These are phyloP conservation scores for Prunus campanulata DNA, from an alignment of 306 rosid species.

Conservation along the genomic window DNA sequence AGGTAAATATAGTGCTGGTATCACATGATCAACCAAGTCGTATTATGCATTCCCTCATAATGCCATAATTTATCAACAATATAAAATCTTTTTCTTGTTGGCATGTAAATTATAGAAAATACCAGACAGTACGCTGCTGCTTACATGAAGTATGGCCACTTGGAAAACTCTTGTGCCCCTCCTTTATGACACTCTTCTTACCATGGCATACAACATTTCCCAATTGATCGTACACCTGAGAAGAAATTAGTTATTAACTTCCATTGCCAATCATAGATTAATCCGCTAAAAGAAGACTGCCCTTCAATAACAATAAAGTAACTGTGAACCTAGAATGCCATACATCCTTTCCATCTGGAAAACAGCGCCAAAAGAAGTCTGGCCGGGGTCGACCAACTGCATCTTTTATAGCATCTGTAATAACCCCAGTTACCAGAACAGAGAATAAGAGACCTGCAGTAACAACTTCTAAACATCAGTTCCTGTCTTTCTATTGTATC, in stretches of 20 bases:
- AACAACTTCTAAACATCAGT: slow-evolving; percentile 20
- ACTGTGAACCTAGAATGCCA: slow-evolving; percentile 27
- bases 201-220: slow-evolving; percentile 87
- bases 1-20: neutral
- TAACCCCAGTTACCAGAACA: slow-evolving; percentile 57
- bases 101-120: neutral
- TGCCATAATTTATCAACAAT: neutral
- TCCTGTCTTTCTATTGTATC: neutral
- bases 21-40: neutral
- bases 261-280: neutral
- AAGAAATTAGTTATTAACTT: slow-evolving; percentile 18
- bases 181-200: slow-evolving; percentile 55
- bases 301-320: neutral
- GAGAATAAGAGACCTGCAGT: slow-evolving; percentile 72
- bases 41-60: neutral
- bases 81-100: neutral
- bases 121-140: slow-evolving; percentile 15
- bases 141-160: slow-evolving; percentile 91
- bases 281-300: neutral
- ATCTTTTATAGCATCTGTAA: slow-evolving; percentile 75
- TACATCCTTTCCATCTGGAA: slow-evolving; percentile 96
- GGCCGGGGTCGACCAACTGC: slow-evolving; percentile 98
- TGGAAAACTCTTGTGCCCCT: slow-evolving; percentile 94
- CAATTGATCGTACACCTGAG: slow-evolving; percentile 64
- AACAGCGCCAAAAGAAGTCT: slow-evolving; percentile 94